Conservation (phyloP, 2,329 filamentous ascomycete species). For the Pyrenochaeta sp. region DNA sequence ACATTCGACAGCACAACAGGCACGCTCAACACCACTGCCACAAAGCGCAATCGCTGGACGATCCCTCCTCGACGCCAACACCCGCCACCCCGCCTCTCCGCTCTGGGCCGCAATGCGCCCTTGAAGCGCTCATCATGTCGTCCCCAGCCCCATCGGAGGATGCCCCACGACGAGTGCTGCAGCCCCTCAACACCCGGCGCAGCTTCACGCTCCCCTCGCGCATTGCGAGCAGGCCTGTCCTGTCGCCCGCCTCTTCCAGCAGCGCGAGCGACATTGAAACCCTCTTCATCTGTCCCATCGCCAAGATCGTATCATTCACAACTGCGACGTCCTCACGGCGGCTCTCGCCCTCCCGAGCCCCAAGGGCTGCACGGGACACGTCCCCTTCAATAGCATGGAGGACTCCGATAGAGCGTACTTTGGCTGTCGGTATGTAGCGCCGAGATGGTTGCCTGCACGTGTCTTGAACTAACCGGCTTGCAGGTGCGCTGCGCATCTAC, state of each 20-base stretch:
- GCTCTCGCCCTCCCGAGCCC: conserved; percentile 43
- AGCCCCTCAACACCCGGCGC: conserved; percentile 43
- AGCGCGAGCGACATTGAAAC: conserved; percentile 65
- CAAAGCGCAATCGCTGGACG: conserved; percentile 5
- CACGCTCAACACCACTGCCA: not conserved
- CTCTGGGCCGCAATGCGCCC: conserved; percentile 28
- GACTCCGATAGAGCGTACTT: conserved; percentile 78
- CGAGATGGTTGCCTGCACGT: not conserved
- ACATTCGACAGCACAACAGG: too few species aligned
- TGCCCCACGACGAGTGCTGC: conserved; percentile 31
- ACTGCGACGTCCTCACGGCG: conserved; percentile 42
- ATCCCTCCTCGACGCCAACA: not conserved
- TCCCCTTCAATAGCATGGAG: conserved; percentile 74
- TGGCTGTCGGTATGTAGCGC: conserved; percentile 71
- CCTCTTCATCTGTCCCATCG: conserved; percentile 75
- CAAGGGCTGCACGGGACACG: conserved; percentile 53
- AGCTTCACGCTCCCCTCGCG: conserved; percentile 59
- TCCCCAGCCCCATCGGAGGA: conserved; percentile 36
- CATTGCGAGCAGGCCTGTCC: conserved; percentile 38
- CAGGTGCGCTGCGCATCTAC: conserved; percentile 82
- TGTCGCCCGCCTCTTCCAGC: conserved; percentile 45
- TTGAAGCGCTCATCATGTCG: conserved; percentile 41
- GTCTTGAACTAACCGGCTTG: conserved; percentile 9
- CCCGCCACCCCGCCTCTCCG: not conserved
- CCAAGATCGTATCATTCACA: conserved; percentile 74